phyloP scores from a whole-genome alignment of 768 basidiomycete species.

The Leccinum uliginosum region DNA sequence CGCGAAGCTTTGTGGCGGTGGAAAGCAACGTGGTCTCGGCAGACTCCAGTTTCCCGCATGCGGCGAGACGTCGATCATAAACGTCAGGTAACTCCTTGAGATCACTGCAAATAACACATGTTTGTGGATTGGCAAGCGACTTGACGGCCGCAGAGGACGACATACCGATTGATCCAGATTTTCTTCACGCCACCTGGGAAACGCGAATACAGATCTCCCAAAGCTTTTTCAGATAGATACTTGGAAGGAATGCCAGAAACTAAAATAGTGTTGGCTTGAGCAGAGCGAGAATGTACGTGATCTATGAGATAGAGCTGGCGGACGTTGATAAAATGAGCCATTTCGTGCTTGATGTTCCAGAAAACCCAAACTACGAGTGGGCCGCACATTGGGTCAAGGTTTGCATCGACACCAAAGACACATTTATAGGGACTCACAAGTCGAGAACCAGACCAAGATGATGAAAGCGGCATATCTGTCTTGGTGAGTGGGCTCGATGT shows the following conservation, averaged over 20 bases:
- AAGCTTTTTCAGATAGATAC: conserved; percentile 67
- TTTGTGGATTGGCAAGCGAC: not conserved
- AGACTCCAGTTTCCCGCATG: conserved; percentile 76
- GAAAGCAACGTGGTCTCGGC: conserved; percentile 79
- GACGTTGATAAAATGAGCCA: conserved; percentile 71
- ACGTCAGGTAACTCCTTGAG: conserved; percentile 83
- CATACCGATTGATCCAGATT: conserved; percentile 87
- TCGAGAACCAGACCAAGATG: conserved; percentile 71
- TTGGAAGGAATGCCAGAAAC: conserved; percentile 83
- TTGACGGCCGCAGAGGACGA: not conserved
- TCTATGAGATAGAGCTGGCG: conserved; percentile 83
- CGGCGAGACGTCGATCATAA: conserved; percentile 70
- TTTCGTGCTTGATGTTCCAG: conserved; percentile 76
- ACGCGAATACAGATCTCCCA: conserved; percentile 67
- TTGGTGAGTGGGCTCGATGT: conserved; percentile 49
- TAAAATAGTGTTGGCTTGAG: conserved; percentile 88
- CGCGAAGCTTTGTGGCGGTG: conserved; percentile 68
- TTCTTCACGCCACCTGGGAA: conserved; percentile 88
- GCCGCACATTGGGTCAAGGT: not conserved
- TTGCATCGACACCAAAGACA: not conserved
- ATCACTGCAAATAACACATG: conserved; percentile 42
- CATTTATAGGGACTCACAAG: conserved; percentile 47
- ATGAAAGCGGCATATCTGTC: conserved; percentile 75
- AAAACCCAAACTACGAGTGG: conserved; percentile 68
- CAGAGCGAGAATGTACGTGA: conserved; percentile 64